Conservation (phyloP, 192 early-diverging fungal genomes). For the Lobosporangium transversale region DNA sequence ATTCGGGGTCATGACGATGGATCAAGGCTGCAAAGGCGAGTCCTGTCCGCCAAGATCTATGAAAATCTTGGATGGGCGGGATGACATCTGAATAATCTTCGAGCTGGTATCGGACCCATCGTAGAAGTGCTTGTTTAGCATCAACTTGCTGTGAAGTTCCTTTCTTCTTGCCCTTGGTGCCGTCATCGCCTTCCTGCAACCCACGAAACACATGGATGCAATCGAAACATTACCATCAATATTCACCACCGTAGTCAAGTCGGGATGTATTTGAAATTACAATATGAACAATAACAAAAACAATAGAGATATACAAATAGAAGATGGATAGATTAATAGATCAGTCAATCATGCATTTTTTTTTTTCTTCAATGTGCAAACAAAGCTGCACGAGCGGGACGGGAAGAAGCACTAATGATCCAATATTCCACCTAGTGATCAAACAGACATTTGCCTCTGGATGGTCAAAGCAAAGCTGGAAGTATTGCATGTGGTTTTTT, state of each 20-base stretch:
- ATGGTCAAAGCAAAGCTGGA: neutral
- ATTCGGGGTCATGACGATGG: slow-evolving; percentile 57
- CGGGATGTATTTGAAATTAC: too few relatives aligned
- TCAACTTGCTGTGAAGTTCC: slow-evolving; percentile 48
- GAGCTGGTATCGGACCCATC: slow-evolving; percentile 62
- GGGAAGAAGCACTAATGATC: neutral
- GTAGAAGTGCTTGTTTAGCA: slow-evolving; percentile 59
- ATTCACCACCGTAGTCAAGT: too few relatives aligned
- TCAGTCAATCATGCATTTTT: neutral
- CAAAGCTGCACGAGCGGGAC: slow-evolving; percentile 5
- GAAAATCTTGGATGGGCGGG: slow-evolving; percentile 62
- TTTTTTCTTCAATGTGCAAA: neutral
- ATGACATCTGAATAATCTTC: slow-evolving; percentile 62
- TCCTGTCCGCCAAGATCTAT: slow-evolving; percentile 62
- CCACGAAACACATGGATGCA: neutral
- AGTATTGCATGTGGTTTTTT: slow-evolving; percentile 16
- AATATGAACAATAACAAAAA: slow-evolving; percentile 4
- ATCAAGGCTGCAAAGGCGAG: slow-evolving; percentile 61
- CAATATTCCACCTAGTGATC: neutral
- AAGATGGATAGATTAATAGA: too few relatives aligned
- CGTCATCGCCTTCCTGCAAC: slow-evolving; percentile 33
- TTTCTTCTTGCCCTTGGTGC: slow-evolving; percentile 35
- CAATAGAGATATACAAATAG: neutral
- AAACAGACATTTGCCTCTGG: too few relatives aligned
- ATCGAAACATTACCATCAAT: too few relatives aligned